Percentiles rank a stretch among this genome's conserved stretches.
Conservation (phyloP, 768 basidiomycete genomes). For the Rhizopogon roseolus region DNA sequence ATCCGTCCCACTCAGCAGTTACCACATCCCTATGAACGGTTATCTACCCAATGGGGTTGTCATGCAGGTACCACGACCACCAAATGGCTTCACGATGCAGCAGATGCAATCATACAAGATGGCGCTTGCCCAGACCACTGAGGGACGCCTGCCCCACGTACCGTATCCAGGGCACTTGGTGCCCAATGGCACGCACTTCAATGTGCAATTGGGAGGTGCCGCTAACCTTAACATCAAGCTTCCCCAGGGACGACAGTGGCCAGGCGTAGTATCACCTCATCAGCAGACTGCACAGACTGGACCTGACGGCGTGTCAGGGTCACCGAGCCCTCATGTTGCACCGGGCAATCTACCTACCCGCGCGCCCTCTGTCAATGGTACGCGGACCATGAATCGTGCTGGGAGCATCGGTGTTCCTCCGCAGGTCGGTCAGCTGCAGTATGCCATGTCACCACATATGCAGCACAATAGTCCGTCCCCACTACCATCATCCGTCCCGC, state of each 20-base stretch:
- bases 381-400: slow-evolving; percentile 36
- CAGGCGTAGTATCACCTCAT: slow-evolving; percentile 17
- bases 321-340: slow-evolving; percentile 35
- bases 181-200: slow-evolving; percentile 24
- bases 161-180: slow-evolving; percentile 26
- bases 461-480: slow-evolving; percentile 43
- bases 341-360: slow-evolving; percentile 35
- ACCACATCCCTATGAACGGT: slow-evolving; percentile 42
- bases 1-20: slow-evolving; percentile 39
- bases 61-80: slow-evolving; percentile 31
- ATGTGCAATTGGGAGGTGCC: slow-evolving; percentile 18
- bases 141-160: slow-evolving; percentile 32
- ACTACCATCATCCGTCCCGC: slow-evolving; percentile 36
- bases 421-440: slow-evolving; percentile 30
- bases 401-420: slow-evolving; percentile 11
- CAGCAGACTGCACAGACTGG: slow-evolving; percentile 18
- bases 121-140: slow-evolving; percentile 39
- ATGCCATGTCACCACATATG: slow-evolving; percentile 45
- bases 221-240: slow-evolving; percentile 33
- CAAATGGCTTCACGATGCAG: slow-evolving; percentile 43
- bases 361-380: slow-evolving; percentile 55
- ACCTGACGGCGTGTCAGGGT: slow-evolving; percentile 19
- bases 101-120: slow-evolving; percentile 59
- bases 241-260: slow-evolving; percentile 35
- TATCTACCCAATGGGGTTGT: slow-evolving; percentile 30